A percentile compares a stretch with the other conserved stretches of the same genome.
These are phyloP conservation scores for Beauveria caledonica DNA, from an alignment of 2,329 filamentous ascomycete genomes.

Conservation along the genomic window DNA sequence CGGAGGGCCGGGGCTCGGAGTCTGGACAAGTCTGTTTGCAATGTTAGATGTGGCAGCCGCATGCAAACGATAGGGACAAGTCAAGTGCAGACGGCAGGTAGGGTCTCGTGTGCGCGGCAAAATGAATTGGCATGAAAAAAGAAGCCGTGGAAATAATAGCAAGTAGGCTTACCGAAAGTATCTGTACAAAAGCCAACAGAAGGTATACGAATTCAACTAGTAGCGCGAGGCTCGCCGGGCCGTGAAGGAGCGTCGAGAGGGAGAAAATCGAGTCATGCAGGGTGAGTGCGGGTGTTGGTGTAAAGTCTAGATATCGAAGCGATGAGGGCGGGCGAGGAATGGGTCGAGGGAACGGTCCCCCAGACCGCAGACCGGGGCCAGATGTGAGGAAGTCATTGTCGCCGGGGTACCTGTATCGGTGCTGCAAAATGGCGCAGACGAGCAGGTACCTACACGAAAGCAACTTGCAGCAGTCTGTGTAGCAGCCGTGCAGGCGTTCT, in stretches of 20 bases:
- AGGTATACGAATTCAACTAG: not conserved
- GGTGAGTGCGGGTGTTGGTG: constrained; percentile 13
- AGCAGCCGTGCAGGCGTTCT: not conserved
- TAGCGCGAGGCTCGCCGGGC: not conserved
- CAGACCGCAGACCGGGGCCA: constrained; percentile 16
- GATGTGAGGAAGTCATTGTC: constrained; percentile 11
- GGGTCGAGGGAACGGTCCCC: constrained; percentile 18
- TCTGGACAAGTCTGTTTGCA: not conserved
- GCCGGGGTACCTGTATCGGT: not conserved
- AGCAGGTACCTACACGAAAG: not conserved
- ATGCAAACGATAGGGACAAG: not conserved
- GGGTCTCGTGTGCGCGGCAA: constrained; percentile 6
- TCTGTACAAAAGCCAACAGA: not conserved
- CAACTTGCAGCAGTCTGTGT: not conserved
- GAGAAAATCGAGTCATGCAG: constrained; percentile 11
- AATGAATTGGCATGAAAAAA: not conserved
- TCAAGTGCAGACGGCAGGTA: not conserved
- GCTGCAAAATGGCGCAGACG: not conserved
- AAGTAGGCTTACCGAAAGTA: constrained; percentile 2
- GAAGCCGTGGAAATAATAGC: not conserved
- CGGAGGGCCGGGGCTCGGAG: not conserved
- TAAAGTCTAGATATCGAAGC: constrained; percentile 19
- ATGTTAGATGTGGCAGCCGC: not conserved
- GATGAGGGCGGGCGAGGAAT: constrained; percentile 18
- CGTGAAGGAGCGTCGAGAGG: constrained; percentile 9